Evolutionary conservation across 768 basidiomycete genomes (phyloP).

Genomic region (Polyporus arcularius): DNA sequence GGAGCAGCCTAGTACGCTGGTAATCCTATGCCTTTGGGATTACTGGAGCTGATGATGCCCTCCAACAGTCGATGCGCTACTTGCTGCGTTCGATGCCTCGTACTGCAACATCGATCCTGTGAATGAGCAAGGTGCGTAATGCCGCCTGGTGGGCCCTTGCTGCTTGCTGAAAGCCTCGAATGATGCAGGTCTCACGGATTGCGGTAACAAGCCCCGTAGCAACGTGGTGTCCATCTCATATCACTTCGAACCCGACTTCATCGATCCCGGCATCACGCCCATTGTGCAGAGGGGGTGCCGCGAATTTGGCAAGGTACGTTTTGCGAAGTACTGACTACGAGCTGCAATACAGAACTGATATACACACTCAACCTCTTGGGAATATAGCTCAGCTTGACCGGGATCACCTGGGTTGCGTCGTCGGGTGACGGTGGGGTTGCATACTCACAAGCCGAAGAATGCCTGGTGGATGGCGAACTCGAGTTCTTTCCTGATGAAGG

Average conservation of each 20-base stretch:
- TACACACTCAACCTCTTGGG: not conserved
- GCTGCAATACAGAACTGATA: not conserved
- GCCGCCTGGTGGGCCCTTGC: not conserved
- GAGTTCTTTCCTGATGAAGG: constrained; percentile 20
- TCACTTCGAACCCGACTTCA: not conserved
- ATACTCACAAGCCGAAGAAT: constrained; percentile 30
- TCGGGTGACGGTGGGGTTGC: constrained; percentile 49
- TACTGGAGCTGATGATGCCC: not conserved
- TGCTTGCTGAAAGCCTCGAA: not conserved
- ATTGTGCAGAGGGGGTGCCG: not conserved
- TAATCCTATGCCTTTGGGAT: too few relatives aligned
- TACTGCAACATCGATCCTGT: not conserved
- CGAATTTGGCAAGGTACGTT: constrained; percentile 16
- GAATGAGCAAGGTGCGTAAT: not conserved
- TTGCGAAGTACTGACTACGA: constrained; percentile 45
- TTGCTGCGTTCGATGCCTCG: not conserved
- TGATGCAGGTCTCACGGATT: constrained; percentile 18
- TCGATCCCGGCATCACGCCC: not conserved
- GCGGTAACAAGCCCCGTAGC: constrained; percentile 36
- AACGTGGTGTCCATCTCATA: constrained; percentile 47
- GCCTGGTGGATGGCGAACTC: constrained; percentile 29
- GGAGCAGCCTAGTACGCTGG: constrained; percentile 5
- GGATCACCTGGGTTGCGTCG: constrained; percentile 41
- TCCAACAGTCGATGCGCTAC: not conserved
- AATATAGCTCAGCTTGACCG: constrained; percentile 33